Base-by-base conservation (phyloP, 768 basidiomycete species). In the Pleurotus citrinopileatus region DNA sequence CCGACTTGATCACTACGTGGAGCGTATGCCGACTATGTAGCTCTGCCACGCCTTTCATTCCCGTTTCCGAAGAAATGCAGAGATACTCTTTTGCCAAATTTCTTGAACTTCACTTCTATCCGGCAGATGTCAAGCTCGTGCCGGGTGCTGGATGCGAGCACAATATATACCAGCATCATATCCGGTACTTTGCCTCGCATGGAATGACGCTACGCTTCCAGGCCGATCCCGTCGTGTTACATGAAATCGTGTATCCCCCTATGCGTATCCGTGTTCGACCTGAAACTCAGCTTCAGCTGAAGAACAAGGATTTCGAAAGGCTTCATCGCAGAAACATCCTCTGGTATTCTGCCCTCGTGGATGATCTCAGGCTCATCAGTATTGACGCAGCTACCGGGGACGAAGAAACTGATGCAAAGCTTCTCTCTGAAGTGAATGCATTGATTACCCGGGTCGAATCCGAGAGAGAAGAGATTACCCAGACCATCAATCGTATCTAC, bases 41-140 rank as follows among this genome's bases (percentile, higher is more conserved):
- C 26, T 87, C 77, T 4, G 87, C 86, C 1, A 94, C 91, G 2
- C 91, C 92, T 2, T 91, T 94, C 70, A 89, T 94, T 59, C 87
- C 86, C 4, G 84, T 93, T 34, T 92, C 92, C 1, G 87, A 91
- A 61, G 94, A 96, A 66, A 94, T 95, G 79, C 89, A 92, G 63
- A 76, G 87, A 53, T 94, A 96, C 65, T 98, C 95, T 3, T 96
- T 98, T 66, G 92, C 89, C 29, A 95, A 97, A 62, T 98, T 96
- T 67, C 80, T 99, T 25, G 96, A 99, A 65, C 82, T 96, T 23
- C 90, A 94, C 64, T 98, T 98, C 69, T 97, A 98, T 69, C 94
- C 94, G 26, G 83, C 92, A 28, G 84, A 91, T 58, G 85, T 94
- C 62, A 79, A 84, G 61, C 75, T 92, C 44, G 84, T 92, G n/a